Conservation (phyloP, 768 basidiomycete species). For the Agaricus subrufescens region DNA sequence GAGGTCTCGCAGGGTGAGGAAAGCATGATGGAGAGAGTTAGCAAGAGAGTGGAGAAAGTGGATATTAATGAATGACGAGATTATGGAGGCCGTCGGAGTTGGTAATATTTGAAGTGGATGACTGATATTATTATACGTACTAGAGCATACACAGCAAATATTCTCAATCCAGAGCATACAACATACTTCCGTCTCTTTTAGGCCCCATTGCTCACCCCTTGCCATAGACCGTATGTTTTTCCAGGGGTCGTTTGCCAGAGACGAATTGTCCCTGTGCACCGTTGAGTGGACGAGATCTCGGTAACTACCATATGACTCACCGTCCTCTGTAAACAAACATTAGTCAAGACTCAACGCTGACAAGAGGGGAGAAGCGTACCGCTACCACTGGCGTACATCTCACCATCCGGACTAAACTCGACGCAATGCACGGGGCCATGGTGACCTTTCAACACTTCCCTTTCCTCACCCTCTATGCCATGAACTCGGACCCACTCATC, state of each 20-base stretch:
- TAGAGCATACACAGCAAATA: slow-evolving; percentile 6
- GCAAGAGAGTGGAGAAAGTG: not conserved
- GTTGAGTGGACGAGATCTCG: slow-evolving; percentile 2
- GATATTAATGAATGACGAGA: slow-evolving; percentile 8
- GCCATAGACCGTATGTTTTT: slow-evolving; percentile 90
- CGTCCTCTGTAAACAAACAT: slow-evolving; percentile 56
- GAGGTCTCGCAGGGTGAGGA: not conserved
- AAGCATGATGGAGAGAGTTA: slow-evolving; percentile 1
- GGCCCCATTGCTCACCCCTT: slow-evolving; percentile 34
- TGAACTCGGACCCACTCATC: slow-evolving; percentile 99
- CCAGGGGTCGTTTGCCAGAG: slow-evolving; percentile 97
- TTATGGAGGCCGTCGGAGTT: slow-evolving; percentile 2
- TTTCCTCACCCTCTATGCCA: slow-evolving; percentile 84
- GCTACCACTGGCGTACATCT: slow-evolving; percentile 95
- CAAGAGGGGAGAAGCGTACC: slow-evolving; percentile 49
- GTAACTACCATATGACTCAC: slow-evolving; percentile 31
- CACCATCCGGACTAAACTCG: slow-evolving; percentile 93
- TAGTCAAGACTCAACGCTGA: slow-evolving; percentile 9
- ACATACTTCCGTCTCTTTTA: slow-evolving; percentile 5
- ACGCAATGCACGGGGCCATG: slow-evolving; percentile 97
- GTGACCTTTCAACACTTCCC: slow-evolving; percentile 91
- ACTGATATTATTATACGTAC: slow-evolving; percentile 16
- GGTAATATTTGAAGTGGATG: slow-evolving; percentile 5
- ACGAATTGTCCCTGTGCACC: slow-evolving; percentile 75
- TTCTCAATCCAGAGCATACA: not conserved